A percentile compares a stretch with the other conserved stretches of the same genome.
Evolutionary conservation across 768 basidiomycete genomes (phyloP).

Genomic region (Lactarius sp.): DNA sequence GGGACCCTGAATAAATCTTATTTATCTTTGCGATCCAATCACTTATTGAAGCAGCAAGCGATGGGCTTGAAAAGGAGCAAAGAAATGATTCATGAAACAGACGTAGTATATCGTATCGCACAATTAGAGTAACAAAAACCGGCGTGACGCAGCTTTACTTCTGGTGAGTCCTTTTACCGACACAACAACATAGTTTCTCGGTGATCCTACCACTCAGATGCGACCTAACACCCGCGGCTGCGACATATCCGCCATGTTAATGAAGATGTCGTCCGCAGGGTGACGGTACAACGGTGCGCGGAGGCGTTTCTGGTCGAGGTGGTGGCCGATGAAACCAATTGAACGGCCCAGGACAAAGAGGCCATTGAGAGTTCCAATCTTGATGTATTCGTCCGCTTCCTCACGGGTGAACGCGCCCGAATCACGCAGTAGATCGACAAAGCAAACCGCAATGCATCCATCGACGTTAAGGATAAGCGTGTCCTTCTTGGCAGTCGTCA

Average conservation of each 20-base stretch:
- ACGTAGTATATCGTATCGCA: constrained; percentile 11
- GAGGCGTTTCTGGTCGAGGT: constrained; percentile 94
- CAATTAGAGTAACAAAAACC: constrained; percentile 10
- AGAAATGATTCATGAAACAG: constrained; percentile 12
- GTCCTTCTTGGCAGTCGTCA: constrained; percentile 97
- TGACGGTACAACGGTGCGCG: constrained; percentile 91
- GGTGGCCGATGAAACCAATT: constrained; percentile 96
- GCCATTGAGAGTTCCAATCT: constrained; percentile 93
- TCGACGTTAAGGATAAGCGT: constrained; percentile 97
- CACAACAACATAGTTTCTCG: constrained; percentile 12
- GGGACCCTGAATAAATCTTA: no score
- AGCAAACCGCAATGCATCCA: constrained; percentile 92
- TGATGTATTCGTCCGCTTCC: constrained; percentile 97
- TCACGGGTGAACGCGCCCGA: constrained; percentile 92
- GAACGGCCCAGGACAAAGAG: constrained; percentile 96
- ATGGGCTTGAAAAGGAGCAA: not conserved
- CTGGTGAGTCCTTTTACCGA: constrained; percentile 6
- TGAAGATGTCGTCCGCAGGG: constrained; percentile 93
- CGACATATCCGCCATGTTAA: constrained; percentile 83
- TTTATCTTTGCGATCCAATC: not conserved
- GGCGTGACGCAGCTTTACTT: not conserved
- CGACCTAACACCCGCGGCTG: constrained; percentile 74
- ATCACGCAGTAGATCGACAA: constrained; percentile 90
- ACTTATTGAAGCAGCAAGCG: not conserved
- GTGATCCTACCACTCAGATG: constrained; percentile 23